A percentile compares a stretch with the other conserved stretches of the same genome.
Conservation (phyloP, 1,139 yeast species). For the Williopsis jadinii region DNA sequence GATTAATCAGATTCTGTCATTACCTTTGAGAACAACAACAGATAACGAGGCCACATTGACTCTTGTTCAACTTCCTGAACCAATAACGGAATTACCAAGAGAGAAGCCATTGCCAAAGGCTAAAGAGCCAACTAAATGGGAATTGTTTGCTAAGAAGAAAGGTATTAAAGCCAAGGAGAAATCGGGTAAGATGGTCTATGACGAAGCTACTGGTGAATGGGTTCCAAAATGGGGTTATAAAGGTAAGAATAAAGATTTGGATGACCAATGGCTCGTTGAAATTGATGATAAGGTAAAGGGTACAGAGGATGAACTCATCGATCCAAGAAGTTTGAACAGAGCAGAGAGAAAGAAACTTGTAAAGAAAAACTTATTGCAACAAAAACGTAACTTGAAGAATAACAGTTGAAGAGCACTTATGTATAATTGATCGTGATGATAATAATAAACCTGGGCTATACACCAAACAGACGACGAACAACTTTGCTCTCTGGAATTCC, state of each 20-base stretch:
- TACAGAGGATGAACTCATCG: constrained; percentile 66
- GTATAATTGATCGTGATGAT: too few relatives aligned
- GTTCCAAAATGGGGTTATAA: constrained; percentile 98
- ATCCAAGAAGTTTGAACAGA: constrained; percentile 78
- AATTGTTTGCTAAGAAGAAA: constrained; percentile 89
- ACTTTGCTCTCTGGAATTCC: constrained; percentile 23
- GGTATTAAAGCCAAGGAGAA: constrained; percentile 89
- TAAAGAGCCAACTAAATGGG: constrained; percentile 94
- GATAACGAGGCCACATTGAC: constrained; percentile 72
- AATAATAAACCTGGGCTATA: constrained; percentile 3
- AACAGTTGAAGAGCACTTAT: background rate
- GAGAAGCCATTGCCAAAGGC: constrained; percentile 93
- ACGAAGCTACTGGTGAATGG: constrained; percentile 91
- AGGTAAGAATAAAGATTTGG: constrained; percentile 83
- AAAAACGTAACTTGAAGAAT: constrained; percentile 65
- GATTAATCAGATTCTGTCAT: constrained; percentile 81
- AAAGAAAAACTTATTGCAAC: constrained; percentile 82
- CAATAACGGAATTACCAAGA: constrained; percentile 79
- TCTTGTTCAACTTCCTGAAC: constrained; percentile 78
- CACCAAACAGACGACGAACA: constrained; percentile 27
- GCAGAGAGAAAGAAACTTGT: constrained; percentile 79
- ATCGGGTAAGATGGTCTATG: constrained; percentile 85
- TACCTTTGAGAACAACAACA: constrained; percentile 77
- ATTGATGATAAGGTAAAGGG: constrained; percentile 69
- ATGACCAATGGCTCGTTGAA: constrained; percentile 94